These are phyloP conservation scores for Dryadomyces quercivorus DNA, from an alignment of 2,329 filamentous ascomycete genomes.

Conservation along the genomic window DNA sequence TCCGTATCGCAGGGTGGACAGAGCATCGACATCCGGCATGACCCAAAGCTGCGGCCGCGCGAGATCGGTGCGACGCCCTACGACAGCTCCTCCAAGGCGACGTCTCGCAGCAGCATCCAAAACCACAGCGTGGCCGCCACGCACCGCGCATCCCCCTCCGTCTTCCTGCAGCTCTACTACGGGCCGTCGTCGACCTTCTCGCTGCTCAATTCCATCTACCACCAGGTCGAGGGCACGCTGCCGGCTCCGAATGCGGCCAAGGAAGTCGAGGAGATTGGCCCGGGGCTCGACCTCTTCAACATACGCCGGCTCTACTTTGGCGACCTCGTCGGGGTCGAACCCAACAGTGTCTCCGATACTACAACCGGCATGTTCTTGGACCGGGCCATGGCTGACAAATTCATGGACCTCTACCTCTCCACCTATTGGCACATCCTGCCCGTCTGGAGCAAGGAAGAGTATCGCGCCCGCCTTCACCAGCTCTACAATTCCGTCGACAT, in stretches of 20 bases:
- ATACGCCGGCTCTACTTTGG: conserved; percentile 12
- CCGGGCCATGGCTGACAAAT: conserved; percentile 1
- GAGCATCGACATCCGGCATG: neutral
- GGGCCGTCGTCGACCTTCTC: conserved; percentile 12
- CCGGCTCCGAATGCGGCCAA: neutral
- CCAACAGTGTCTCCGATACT: neutral
- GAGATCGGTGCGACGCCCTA: neutral
- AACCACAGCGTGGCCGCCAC: conserved; percentile 10
- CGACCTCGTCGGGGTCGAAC: conserved; percentile 7
- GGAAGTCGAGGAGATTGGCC: conserved; percentile 11
- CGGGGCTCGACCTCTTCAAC: conserved; percentile 12
- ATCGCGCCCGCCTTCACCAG: conserved; percentile 5
- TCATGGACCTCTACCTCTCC: conserved; percentile 8
- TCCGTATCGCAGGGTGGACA: neutral
- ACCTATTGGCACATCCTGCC: conserved; percentile 11
- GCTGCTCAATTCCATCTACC: conserved; percentile 11
- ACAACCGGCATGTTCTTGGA: conserved; percentile 9
- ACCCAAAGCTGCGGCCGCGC: neutral
- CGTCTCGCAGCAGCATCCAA: conserved; percentile 3
- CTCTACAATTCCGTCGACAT: conserved; percentile 5
- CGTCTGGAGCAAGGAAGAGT: conserved; percentile 9
- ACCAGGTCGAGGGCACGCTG: conserved; percentile 7
- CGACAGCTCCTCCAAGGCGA: no score
- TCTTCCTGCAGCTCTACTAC: conserved; percentile 12
- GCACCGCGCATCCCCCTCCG: conserved; percentile 9